Conservation (phyloP, 441 rosid genomes). For the Eutrema salsugineum region DNA sequence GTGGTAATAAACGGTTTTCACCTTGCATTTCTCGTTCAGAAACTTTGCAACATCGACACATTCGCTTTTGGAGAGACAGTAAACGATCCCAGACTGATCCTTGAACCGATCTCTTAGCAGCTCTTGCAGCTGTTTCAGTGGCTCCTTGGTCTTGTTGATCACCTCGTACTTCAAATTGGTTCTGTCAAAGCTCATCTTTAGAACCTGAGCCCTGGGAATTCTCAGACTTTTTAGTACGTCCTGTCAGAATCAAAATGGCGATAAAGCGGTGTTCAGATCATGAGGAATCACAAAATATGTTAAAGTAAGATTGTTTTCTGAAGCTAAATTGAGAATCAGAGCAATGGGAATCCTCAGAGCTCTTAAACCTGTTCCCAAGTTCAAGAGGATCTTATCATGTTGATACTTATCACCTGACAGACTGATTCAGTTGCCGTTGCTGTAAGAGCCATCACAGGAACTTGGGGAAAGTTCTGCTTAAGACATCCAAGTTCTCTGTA, state of each 20-base stretch:
- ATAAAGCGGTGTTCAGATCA: neutral
- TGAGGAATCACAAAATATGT: neutral
- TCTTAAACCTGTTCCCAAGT: neutral
- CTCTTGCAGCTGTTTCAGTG: constrained; percentile 82
- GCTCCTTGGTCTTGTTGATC: constrained; percentile 70
- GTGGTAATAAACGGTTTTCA: constrained; percentile 80
- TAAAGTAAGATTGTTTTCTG: neutral
- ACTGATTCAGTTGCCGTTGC: constrained; percentile 90
- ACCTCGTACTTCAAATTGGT: constrained; percentile 91
- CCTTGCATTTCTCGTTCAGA: constrained; percentile 72
- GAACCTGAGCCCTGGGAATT: constrained; percentile 74
- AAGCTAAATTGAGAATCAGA: neutral
- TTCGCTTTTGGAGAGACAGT: constrained; percentile 94
- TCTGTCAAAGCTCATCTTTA: constrained; percentile 96
- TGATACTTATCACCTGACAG: constrained; percentile 53
- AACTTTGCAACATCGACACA: constrained; percentile 82
- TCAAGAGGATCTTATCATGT: neutral
- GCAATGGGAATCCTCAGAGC: neutral
- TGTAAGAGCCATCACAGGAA: constrained; percentile 86
- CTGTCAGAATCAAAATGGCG: constrained; percentile 37
- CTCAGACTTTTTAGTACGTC: constrained; percentile 77
- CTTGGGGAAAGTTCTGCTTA: constrained; percentile 73
- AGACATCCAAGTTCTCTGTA: constrained; percentile 82
- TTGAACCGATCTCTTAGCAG: constrained; percentile 65
- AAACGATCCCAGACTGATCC: constrained; percentile 83